Evolutionary conservation across 768 basidiomycete species (phyloP), one percentile per base, ranked within the genome.

Genomic region (Mycena floridula): DNA sequence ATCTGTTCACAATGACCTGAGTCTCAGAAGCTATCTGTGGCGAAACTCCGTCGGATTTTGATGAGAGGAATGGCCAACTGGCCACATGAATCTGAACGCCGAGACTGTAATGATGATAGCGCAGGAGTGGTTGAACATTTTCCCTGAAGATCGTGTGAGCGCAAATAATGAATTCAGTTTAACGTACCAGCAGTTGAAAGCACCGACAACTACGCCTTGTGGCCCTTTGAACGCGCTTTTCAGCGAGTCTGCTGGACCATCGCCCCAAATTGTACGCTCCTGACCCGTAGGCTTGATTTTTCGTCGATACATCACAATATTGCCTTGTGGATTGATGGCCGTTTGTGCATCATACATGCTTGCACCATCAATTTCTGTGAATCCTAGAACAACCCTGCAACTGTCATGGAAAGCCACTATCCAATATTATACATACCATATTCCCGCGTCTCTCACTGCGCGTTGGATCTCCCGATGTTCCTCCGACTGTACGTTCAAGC

Each of bases 231-330:
- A 46, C 9, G 46, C 52, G 27, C 38, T 51, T 37, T 48, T 46
- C 15, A 51, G 44, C 6, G 50, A 54, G 24, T 54, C 52, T 9
- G 40, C 51, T 8, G 53, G 48, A 26, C 42, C 53, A 32, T 54
- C 53, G 15, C 53, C 53, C 48, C 50, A 54, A 18, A 54, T 40
- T 5, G 53, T 54, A 28, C 53, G 51, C 37, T 54, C 53, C 7
- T 49, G 48, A 20, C 48, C 50, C 7, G 53, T 54, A 3, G 51
- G 39, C 47, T 54, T 54, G 24, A 54, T 25, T 28, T 54, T 54
- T 16, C 51, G 53, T 3, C 53, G 53, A 35, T 54, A 46, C 18
- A 54, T 16, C 20, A 54, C 47, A 4, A 52, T 37, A 16, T 35
- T 21, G 8, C 53, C 53, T 11, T 54, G 37, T 0, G 50, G 30